Evolutionary conservation across 164 flowering plant species (phyloP).

Genomic region (Magnolia kwangsiensis): DNA sequence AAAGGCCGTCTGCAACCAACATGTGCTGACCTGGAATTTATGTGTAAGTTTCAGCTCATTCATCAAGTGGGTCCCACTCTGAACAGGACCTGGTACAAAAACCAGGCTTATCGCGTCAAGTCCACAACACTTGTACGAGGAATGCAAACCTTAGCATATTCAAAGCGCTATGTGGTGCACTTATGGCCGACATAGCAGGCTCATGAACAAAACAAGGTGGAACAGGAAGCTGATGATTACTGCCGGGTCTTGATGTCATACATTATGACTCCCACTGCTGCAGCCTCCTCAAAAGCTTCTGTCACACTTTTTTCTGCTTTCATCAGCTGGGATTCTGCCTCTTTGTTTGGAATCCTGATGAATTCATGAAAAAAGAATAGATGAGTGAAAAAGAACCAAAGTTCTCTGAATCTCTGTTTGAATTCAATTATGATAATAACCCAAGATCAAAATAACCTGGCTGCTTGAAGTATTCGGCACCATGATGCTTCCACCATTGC

Average conservation of each 20-base stretch:
- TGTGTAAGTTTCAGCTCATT: too few relatives aligned
- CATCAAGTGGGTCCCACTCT: too few relatives aligned
- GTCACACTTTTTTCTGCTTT: conserved; percentile 63
- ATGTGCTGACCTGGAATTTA: too few relatives aligned
- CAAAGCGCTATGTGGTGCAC: too few relatives aligned
- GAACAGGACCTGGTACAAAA: too few relatives aligned
- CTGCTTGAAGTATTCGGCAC: conserved; percentile 86
- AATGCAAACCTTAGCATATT: too few relatives aligned
- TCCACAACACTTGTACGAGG: too few relatives aligned
- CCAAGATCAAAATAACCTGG: conserved; percentile 45
- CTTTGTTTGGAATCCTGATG: conserved; percentile 70
- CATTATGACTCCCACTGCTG: conserved; percentile 77
- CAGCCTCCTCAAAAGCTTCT: conserved; percentile 81
- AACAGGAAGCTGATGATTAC: background rate
- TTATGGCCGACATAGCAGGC: too few relatives aligned
- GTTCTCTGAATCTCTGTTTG: background rate
- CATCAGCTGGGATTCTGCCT: conserved; percentile 55
- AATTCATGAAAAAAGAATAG: background rate
- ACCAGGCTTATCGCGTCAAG: too few relatives aligned
- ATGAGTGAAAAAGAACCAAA: conserved; percentile 3
- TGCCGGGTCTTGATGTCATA: conserved; percentile 33
- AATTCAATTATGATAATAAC: background rate
- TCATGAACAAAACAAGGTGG: too few relatives aligned
- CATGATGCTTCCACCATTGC: conserved; percentile 98
- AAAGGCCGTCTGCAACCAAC: too few relatives aligned